Evolutionary conservation across 2,329 filamentous ascomycete species (phyloP).

Genomic region (Alternaria panax): DNA sequence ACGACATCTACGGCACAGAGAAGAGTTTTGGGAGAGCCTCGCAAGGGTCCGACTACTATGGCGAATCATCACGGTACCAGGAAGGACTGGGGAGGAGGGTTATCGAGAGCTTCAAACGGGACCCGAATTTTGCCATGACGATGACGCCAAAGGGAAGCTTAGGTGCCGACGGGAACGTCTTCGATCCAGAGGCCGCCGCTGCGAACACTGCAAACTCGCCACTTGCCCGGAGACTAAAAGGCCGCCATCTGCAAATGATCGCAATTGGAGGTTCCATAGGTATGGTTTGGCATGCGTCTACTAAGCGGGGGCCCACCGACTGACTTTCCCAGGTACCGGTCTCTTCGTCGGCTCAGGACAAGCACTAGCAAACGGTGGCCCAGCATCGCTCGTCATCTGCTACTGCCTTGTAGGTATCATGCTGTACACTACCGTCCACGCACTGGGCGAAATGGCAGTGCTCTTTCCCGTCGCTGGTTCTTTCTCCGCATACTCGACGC

Average conservation of each 20-base stretch:
- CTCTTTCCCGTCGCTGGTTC: constrained; percentile 90
- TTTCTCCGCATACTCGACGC: constrained; percentile 89
- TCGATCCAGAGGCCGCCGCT: constrained; percentile 69
- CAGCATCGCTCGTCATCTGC: constrained; percentile 46
- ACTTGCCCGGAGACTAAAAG: constrained; percentile 67
- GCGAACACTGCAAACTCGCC: constrained; percentile 73
- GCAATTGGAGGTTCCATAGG: constrained; percentile 89
- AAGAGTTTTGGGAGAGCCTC: constrained; percentile 50
- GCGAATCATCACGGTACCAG: constrained; percentile 45
- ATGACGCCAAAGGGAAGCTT: constrained; percentile 57
- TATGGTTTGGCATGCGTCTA: constrained; percentile 24
- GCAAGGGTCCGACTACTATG: constrained; percentile 49
- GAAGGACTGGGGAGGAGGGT: constrained; percentile 52
- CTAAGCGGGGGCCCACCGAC: constrained; percentile 9
- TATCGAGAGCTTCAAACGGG: constrained; percentile 51
- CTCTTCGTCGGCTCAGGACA: constrained; percentile 79
- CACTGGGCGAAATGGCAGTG: constrained; percentile 89
- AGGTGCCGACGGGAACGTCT: constrained; percentile 63
- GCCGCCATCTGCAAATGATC: constrained; percentile 89
- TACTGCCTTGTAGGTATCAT: constrained; percentile 76
- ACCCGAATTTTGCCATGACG: constrained; percentile 54
- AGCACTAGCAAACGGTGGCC: constrained; percentile 50
- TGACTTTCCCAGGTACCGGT: constrained; percentile 57
- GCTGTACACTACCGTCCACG: constrained; percentile 91
- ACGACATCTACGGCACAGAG: constrained; percentile 49